Conservation (phyloP, 768 basidiomycete species). For the Hemileccinum rubropunctum region DNA sequence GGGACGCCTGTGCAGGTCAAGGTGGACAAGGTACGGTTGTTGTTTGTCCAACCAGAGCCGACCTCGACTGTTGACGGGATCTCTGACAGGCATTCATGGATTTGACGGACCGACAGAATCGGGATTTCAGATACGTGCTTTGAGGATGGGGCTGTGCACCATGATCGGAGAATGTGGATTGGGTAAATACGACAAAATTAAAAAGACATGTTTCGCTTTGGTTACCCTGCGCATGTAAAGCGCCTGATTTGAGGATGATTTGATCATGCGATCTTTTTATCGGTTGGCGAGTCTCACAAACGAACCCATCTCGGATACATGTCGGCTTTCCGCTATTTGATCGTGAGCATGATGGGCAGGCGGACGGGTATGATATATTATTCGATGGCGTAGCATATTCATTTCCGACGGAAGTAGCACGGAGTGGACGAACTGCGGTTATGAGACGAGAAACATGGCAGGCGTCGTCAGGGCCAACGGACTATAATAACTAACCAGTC, state of each 20-base stretch:
- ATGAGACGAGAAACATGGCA: not conserved
- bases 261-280: not conserved
- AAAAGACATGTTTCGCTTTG: no score
- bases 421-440: constrained; percentile 1
- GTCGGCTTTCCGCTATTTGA: no score
- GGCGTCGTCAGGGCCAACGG: not conserved
- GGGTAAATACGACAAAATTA: no score
- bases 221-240: not conserved
- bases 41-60: not conserved
- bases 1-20: constrained; percentile 54
- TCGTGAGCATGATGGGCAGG: not conserved
- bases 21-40: constrained; percentile 56
- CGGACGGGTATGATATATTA: not conserved
- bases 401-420: not conserved
- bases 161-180: no score
- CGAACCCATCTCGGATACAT: not conserved
- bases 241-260: not conserved
- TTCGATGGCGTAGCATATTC: not conserved
- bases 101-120: constrained; percentile 69
- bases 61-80: not conserved
- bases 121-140: constrained; percentile 71
- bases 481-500: not conserved
- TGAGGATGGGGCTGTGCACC: no score
- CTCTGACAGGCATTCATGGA: constrained; percentile 60
- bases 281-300: not conserved